These are phyloP conservation scores for Calocybe gangraenosa DNA, from an alignment of 768 basidiomycete species.

Conservation along the genomic window DNA sequence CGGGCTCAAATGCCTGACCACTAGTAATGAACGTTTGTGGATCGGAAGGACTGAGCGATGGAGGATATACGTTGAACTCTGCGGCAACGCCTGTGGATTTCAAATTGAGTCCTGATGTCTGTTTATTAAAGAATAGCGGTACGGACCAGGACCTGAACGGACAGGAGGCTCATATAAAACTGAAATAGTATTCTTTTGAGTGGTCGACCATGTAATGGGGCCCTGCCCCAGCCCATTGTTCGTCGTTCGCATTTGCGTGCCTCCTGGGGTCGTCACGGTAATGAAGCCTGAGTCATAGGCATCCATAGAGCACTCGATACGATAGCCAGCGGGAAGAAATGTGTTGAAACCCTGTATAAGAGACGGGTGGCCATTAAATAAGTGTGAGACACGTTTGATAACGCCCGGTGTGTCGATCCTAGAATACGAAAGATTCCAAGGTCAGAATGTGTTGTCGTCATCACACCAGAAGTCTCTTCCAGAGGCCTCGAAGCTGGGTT, in stretches of 20 bases:
- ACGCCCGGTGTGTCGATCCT: slow-evolving; percentile 98
- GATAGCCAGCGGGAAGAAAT: slow-evolving; percentile 91
- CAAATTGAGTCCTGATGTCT: background rate
- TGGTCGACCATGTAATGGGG: slow-evolving; percentile 33
- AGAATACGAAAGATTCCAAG: slow-evolving; percentile 30
- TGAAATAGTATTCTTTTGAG: slow-evolving; percentile 18
- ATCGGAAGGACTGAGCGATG: slow-evolving; percentile 28
- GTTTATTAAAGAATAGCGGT: background rate
- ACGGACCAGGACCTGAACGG: slow-evolving; percentile 3
- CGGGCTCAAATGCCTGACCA: slow-evolving; percentile 59
- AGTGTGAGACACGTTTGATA: slow-evolving; percentile 88
- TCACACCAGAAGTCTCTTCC: too few species aligned
- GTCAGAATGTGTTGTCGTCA: slow-evolving; percentile 4
- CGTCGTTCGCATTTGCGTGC: slow-evolving; percentile 57
- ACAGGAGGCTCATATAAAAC: slow-evolving; percentile 6
- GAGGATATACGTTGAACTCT: slow-evolving; percentile 1
- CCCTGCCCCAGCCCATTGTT: slow-evolving; percentile 37
- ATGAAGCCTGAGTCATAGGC: slow-evolving; percentile 62
- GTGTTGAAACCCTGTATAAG: slow-evolving; percentile 99
- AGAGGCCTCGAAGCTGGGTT: too few species aligned
- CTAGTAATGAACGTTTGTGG: slow-evolving; percentile 30
- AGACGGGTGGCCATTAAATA: slow-evolving; percentile 85
- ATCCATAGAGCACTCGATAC: slow-evolving; percentile 77
- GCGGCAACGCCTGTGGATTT: background rate
- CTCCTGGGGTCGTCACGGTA: slow-evolving; percentile 74